Conservation (phyloP, 2,329 filamentous ascomycete species). For the Gaeumannomyces tritici region DNA sequence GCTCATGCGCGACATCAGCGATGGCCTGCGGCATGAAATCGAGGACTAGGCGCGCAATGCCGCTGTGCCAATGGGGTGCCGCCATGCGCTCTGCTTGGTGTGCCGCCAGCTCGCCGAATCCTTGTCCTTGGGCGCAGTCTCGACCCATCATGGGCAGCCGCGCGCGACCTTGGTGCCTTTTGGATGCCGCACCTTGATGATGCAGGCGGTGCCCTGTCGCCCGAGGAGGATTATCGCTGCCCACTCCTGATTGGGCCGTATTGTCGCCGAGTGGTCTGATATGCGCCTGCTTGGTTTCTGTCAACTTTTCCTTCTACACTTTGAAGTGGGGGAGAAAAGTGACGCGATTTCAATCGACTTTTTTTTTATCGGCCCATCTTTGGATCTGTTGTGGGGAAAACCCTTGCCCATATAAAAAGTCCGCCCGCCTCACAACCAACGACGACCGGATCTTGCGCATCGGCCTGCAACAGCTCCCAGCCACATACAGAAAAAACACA, state of each 20-base stretch:
- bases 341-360: background rate
- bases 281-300: too few species aligned
- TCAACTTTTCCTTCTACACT: background rate
- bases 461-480: background rate
- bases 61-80: background rate
- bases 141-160: background rate
- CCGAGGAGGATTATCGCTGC: background rate
- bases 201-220: background rate
- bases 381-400: background rate
- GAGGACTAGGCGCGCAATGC: background rate
- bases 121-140: background rate
- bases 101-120: background rate
- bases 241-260: background rate
- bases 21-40: background rate
- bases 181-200: background rate
- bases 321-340: background rate
- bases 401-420: background rate
- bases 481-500: constrained; percentile 5
- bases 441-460: background rate
- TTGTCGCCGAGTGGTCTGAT: background rate
- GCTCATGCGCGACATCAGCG: background rate
- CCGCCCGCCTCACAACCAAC: background rate
- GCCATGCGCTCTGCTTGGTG: background rate
- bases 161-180: background rate
- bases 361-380: constrained; percentile 4